These are phyloP conservation scores for Malus asiatica DNA, from an alignment of 306 rosid species.

Conservation along the genomic window DNA sequence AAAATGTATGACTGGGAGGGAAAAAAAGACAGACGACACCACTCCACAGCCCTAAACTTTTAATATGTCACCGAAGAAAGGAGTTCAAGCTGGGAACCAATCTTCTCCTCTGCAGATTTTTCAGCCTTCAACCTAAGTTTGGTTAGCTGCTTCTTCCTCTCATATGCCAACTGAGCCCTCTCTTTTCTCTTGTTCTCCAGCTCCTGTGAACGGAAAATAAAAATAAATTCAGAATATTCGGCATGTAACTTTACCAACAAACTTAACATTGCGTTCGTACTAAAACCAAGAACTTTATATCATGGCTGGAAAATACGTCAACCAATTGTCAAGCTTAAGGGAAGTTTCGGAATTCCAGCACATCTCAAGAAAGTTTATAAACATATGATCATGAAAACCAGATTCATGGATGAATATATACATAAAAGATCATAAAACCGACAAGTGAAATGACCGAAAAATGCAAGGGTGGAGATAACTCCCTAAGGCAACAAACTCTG, in stretches of 20 bases:
- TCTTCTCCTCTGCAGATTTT: conserved; percentile 44
- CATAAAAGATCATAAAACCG: not conserved
- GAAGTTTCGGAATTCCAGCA: too few relatives aligned
- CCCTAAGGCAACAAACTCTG: not conserved
- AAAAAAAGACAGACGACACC: too few relatives aligned
- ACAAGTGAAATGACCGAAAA: not conserved
- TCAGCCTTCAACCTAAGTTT: conserved; percentile 46
- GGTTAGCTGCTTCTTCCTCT: conserved; percentile 50
- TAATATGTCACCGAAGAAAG: conserved; percentile 51
- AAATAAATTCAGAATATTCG: not conserved
- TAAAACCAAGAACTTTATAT: not conserved
- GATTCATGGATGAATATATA: not conserved
- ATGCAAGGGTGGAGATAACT: too few relatives aligned
- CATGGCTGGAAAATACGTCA: not conserved
- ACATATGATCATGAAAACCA: not conserved
- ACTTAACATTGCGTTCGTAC: not conserved
- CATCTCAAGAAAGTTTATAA: not conserved
- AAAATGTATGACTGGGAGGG: conserved; percentile 3
- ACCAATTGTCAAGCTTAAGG: not conserved
- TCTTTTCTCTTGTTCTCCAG: conserved; percentile 66
- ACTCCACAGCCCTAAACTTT: conserved; percentile 8
- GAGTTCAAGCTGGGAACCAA: conserved; percentile 48
- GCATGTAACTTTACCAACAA: not conserved
- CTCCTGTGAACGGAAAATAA: conserved; percentile 24
- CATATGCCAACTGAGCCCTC: conserved; percentile 33